Evolutionary conservation across 192 early-diverging fungal species (phyloP), one percentile per base, ranked within the genome.

Genomic region (Kickxella alabastrina): DNA sequence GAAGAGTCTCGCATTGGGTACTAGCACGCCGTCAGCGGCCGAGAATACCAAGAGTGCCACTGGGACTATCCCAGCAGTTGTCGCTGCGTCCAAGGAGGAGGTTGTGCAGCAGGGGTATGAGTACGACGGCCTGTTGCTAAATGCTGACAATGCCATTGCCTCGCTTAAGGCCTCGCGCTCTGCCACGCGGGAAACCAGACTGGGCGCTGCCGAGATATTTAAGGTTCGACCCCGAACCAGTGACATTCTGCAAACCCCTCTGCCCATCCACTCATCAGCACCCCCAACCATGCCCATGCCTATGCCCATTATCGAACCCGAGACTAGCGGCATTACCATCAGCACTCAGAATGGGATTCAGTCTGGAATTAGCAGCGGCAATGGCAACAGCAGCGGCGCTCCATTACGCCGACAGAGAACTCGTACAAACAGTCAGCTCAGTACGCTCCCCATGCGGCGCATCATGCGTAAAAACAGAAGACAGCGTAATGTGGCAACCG

Each of bases 101-200:
- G n/a, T n/a, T n/a, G n/a, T n/a, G 9, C 42, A 43, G 42, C 42
- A 18, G 21, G 32, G 10, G 29, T 37, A 52, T 14, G 51, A 52
- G 26, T 13, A 14, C 35, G 54, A 49, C 17, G 70, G 63, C 0
- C 52, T 74, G 54, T 25, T 62, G 29, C 51, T 74, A 32, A 50
- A 58, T 3, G 70, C 63, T 7, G 70, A 65, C 37, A 38, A 54
- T 12, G 26, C n/a, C 12, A 65, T 72, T 25, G 50, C 49, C 2
- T 62, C 62, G 10, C 25, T 28, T 18, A 41, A 24, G 3, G 55
- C 51, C 3, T 54, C 68, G 24, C 68, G 61, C 29, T 27, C 52
- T 27, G 23, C 38, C 13, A 59, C 63, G 18, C 40, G 35, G 4
- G 18, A 55, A 17, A 54, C 70, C 0, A 25, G 46, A 2, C 36